Conservation (phyloP, 371 early-diverging fungal species). For the Paramicrosporidium saccamoebae region DNA sequence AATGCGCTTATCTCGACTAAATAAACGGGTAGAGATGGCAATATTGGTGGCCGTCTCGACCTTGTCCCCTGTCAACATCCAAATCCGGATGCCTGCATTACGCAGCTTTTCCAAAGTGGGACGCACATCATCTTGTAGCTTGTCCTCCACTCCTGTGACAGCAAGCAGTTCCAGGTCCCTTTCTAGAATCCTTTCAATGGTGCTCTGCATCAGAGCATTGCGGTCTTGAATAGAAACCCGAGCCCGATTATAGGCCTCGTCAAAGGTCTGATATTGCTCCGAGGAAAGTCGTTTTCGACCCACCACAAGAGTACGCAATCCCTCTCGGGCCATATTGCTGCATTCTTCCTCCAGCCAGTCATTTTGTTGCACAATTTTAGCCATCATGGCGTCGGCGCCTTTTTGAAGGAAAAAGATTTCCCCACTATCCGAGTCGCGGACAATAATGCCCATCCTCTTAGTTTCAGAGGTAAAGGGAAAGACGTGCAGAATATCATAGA, state of each 20-base stretch:
- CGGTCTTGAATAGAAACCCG: constrained; percentile 13
- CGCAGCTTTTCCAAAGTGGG: constrained; percentile 64
- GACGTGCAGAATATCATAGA: constrained; percentile 49
- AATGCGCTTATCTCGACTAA: constrained; percentile 52
- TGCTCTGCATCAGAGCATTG: constrained; percentile 22
- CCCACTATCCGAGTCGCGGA: constrained; percentile 21
- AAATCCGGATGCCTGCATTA: constrained; percentile 85
- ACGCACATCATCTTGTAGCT: constrained; percentile 80
- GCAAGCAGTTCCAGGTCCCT: constrained; percentile 73
- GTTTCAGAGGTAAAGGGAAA: constrained; percentile 94
- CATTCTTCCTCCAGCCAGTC: constrained; percentile 98
- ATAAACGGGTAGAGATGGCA: constrained; percentile 67
- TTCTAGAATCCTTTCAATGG: constrained; percentile 32
- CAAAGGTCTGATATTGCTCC: constrained; percentile 30
- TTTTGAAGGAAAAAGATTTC: constrained; percentile 66
- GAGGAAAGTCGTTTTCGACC: constrained; percentile 47
- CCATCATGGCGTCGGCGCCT: constrained; percentile 95
- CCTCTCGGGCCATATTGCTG: constrained; percentile 95
- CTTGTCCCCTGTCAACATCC: constrained; percentile 99
- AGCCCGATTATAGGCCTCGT: constrained; percentile 27
- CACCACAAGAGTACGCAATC: constrained; percentile 87
- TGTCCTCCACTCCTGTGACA: constrained; percentile 95
- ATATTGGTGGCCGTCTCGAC: constrained; percentile 97
- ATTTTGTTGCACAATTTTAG: constrained; percentile 53
- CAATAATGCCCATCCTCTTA: constrained; percentile 96